A percentile compares a stretch with the other conserved stretches of the same genome.
These are phyloP conservation scores for Arabidopsis suecica DNA, from an alignment of 345 rosid species.

Conservation along the genomic window DNA sequence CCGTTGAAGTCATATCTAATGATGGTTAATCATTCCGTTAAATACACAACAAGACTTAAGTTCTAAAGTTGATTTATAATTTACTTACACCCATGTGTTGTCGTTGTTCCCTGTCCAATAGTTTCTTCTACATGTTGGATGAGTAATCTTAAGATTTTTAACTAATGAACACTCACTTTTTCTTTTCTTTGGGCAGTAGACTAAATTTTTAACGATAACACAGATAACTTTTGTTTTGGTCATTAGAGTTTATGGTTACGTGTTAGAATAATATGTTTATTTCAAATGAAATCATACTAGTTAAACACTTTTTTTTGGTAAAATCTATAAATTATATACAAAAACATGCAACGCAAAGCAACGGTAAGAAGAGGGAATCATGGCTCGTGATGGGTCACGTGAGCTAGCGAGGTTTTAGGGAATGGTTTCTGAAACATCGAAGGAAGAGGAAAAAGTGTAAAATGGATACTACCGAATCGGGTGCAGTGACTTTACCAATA, in stretches of 20 bases:
- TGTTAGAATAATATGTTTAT: too few species aligned
- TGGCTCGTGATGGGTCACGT: conserved; percentile 43
- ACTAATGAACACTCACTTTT: neutral
- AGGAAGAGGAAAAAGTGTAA: conserved; percentile 39
- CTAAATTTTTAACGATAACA: neutral
- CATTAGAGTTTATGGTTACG: neutral
- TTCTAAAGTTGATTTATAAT: conserved; percentile 21
- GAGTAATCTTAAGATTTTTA: conserved; percentile 11
- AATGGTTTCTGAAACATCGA: conserved; percentile 33
- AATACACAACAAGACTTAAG: conserved; percentile 30
- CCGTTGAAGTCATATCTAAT: conserved; percentile 39
- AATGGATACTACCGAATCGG: conserved; percentile 40
- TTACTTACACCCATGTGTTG: neutral
- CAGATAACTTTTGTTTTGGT: neutral
- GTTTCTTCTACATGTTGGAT: conserved; percentile 8
- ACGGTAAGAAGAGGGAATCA: conserved; percentile 21
- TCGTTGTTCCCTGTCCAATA: conserved; percentile 36
- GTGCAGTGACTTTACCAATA: conserved; percentile 39
- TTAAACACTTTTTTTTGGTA: neutral
- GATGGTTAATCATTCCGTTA: conserved; percentile 48
- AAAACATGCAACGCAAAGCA: neutral
- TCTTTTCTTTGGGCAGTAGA: neutral
- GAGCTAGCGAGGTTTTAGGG: conserved; percentile 30
- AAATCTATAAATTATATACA: neutral
- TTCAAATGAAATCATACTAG: neutral